Evolutionary conservation across 2,329 filamentous ascomycete species (phyloP).

Genomic region (Ceratocystis harringtonii): DNA sequence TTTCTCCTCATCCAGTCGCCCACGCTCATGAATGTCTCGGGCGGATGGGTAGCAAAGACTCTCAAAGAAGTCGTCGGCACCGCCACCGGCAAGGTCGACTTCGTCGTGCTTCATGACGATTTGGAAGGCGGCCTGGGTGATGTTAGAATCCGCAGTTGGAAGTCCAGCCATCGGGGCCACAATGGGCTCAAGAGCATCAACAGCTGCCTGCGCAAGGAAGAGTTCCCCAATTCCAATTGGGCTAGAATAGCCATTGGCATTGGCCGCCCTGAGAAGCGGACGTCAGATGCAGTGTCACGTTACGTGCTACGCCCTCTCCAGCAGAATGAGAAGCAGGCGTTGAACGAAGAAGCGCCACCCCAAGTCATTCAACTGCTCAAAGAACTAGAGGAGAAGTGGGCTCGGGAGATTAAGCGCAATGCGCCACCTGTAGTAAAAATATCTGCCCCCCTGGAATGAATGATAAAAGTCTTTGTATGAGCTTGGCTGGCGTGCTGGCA

Average conservation of each 20-base stretch:
- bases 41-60: slow-evolving; percentile 50
- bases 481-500: not conserved
- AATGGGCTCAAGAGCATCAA: slow-evolving; percentile 59
- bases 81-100: slow-evolving; percentile 24
- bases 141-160: slow-evolving; percentile 49
- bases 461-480: not conserved
- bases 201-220: slow-evolving; percentile 30
- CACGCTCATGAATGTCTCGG: slow-evolving; percentile 72
- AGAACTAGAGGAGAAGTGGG: slow-evolving; percentile 31
- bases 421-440: not conserved
- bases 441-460: not conserved
- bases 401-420: not conserved
- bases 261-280: slow-evolving; percentile 59
- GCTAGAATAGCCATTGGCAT: slow-evolving; percentile 68
- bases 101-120: slow-evolving; percentile 83
- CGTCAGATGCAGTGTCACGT: slow-evolving; percentile 49
- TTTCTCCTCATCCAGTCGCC: slow-evolving; percentile 61
- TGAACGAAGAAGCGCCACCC: slow-evolving; percentile 38
- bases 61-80: slow-evolving; percentile 42
- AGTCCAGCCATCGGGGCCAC: slow-evolving; percentile 52
- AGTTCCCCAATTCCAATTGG: slow-evolving; percentile 31
- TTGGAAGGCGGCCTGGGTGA: slow-evolving; percentile 57
- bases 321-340: slow-evolving; percentile 31
- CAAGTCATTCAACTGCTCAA: slow-evolving; percentile 36
- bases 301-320: slow-evolving; percentile 65